Percentiles rank a stretch among this genome's conserved stretches.
phyloP scores from a whole-genome alignment of 2,329 filamentous ascomycete genomes.

The Exutisphaerella laricina region DNA sequence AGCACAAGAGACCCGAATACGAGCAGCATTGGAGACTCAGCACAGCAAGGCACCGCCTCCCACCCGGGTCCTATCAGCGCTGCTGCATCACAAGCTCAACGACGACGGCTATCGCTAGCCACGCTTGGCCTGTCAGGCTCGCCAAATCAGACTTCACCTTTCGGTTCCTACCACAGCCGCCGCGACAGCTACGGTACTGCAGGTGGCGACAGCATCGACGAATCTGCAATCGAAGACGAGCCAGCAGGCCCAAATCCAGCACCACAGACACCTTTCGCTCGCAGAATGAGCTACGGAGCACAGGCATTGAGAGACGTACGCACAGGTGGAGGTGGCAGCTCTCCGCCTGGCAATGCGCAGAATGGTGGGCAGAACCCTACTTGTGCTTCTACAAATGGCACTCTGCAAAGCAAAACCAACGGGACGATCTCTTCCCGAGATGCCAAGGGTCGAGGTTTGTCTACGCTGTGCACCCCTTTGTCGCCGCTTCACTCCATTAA shows the following conservation, averaged over 20 bases:
- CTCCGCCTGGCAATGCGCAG: constrained; percentile 30
- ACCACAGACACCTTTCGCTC: constrained; percentile 65
- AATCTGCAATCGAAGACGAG: constrained; percentile 50
- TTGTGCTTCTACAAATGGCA: constrained; percentile 19
- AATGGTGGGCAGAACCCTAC: constrained; percentile 30
- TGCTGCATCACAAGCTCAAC: constrained; percentile 46
- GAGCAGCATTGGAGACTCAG: constrained; percentile 15
- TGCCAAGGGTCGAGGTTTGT: constrained; percentile 55
- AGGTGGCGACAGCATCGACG: constrained; percentile 40
- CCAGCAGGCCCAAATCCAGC: constrained; percentile 25
- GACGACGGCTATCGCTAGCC: constrained; percentile 46
- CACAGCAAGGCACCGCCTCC: constrained; percentile 24
- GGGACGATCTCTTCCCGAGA: constrained; percentile 47
- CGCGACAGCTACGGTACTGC: constrained; percentile 41
- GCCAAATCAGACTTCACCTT: constrained; percentile 39
- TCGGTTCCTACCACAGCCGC: constrained; percentile 39
- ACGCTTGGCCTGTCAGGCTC: constrained; percentile 45
- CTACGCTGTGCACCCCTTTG: constrained; percentile 32
- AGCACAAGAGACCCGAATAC: constrained; percentile 32
- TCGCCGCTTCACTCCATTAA: constrained; percentile 12
- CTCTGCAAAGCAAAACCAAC: constrained; percentile 29
- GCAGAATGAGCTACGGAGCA: constrained; percentile 85
- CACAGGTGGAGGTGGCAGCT: constrained; percentile 34
- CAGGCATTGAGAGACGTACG: constrained; percentile 69
- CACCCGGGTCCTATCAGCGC: constrained; percentile 44